Base-by-base conservation (phyloP, 176 grass and related monocot genomes). In the Carex pumila region DNA sequence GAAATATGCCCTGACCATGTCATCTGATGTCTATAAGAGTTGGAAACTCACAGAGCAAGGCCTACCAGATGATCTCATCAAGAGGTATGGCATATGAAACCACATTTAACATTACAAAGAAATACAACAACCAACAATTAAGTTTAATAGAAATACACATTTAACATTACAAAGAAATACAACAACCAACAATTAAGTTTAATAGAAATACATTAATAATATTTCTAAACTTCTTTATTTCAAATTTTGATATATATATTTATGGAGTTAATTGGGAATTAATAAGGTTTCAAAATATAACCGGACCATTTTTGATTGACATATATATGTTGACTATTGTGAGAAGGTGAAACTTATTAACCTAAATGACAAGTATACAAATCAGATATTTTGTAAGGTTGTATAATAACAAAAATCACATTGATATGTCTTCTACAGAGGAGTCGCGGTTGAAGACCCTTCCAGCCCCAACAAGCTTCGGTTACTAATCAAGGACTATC, bases 21-120 rank as follows among this genome's bases (percentile, higher is more conserved):
- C 95, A 5, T 85, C 95, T 17, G 73, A 84, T 39, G 89, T 92
- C 15, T 97, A 97, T 84, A 94, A 87, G 90, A 87, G 54, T 84
- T 97, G 92, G 95, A 97, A 97, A 19, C 58, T 97, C 81, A 93
- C 68, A 7, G 95, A 97, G 61, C 95, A 97, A 83, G 92, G 47
- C 5, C 89, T 97, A 9, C 95, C 95, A 0, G 81, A 80, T 34
- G 92, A 97, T 62, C 95, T 97, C 5, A 54, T 97, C 68, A 97
- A 94, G 85, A 92, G 92, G 90, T 92, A 85, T 57, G 12, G n/a
- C 66, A 14, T 31, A 37, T 57, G 21, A 74, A 47, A 29, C 65
- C 61, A 32, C 21, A 30, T 7, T 62, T 30, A 53, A 52, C 29
- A 71, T 64, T 19, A 31, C 32, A 21, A 37, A 85, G 0, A 49